Evolutionary conservation across 176 grass and related monocot genomes (phyloP).

Genomic region (Calamus simplicifolius): DNA sequence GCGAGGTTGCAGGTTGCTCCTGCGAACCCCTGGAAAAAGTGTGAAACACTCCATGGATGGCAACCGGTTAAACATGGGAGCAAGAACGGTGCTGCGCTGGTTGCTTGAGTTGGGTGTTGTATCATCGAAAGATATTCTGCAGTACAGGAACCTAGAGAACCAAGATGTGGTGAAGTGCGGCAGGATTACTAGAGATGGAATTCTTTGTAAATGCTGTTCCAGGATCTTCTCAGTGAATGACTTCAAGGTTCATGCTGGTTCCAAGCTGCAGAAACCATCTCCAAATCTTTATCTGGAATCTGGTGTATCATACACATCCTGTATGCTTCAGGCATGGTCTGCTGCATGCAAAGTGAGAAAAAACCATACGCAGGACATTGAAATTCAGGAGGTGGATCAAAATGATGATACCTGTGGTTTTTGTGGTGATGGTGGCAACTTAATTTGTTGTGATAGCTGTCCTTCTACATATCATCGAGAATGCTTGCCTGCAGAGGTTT

Average conservation of each 20-base stretch:
- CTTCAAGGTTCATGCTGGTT: slow-evolving; percentile 76
- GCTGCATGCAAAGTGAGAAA: slow-evolving; percentile 71
- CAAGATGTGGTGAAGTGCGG: slow-evolving; percentile 70
- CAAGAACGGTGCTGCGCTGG: slow-evolving; percentile 92
- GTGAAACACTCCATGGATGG: slow-evolving; percentile 50
- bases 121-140: slow-evolving; percentile 73
- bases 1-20: slow-evolving; percentile 31
- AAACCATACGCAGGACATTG: slow-evolving; percentile 31
- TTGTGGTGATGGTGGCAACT: slow-evolving; percentile 93
- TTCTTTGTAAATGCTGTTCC: slow-evolving; percentile 77
- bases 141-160: slow-evolving; percentile 57
- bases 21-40: slow-evolving; percentile 43
- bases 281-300: slow-evolving; percentile 81
- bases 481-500: slow-evolving; percentile 81
- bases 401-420: slow-evolving; percentile 94
- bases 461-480: slow-evolving; percentile 88
- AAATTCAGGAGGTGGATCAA: slow-evolving; percentile 59
- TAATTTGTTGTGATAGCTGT: slow-evolving; percentile 96
- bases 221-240: slow-evolving; percentile 62
- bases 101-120: slow-evolving; percentile 88
- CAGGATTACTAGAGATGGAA: slow-evolving; percentile 67
- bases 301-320: slow-evolving; percentile 73
- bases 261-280: slow-evolving; percentile 47
- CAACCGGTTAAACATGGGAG: slow-evolving; percentile 51
- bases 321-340: slow-evolving; percentile 88